Conservation (phyloP, 2,329 filamentous ascomycete species). For the Fusarium austroafricanum region DNA sequence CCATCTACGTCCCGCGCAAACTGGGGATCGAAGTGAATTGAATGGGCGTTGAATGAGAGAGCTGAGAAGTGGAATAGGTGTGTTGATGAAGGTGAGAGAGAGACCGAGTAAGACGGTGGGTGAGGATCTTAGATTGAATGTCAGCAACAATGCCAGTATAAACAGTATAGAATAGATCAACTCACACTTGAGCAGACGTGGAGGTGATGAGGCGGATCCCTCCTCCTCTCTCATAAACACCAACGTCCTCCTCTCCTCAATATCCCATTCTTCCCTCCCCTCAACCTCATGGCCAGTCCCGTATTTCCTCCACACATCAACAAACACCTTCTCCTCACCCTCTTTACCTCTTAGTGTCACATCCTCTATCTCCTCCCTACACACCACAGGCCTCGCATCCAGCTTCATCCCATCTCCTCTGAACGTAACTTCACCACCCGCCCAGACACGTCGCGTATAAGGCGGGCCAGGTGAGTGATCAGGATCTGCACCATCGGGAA, state of each 20-base stretch:
- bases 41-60: constrained; percentile 91
- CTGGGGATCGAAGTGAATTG: constrained; percentile 83
- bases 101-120: constrained; percentile 56
- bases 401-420: constrained; percentile 51
- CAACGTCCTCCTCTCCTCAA: constrained; percentile 62
- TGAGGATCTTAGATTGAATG: constrained; percentile 47
- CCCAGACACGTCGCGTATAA: constrained; percentile 87
- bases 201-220: constrained; percentile 11
- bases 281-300: constrained; percentile 43
- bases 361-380: constrained; percentile 59
- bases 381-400: constrained; percentile 55
- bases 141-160: background rate
- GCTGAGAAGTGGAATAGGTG: constrained; percentile 93
- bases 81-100: constrained; percentile 72
- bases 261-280: constrained; percentile 42
- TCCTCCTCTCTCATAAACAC: constrained; percentile 62
- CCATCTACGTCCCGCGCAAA: constrained; percentile 80
- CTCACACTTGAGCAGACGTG: constrained; percentile 48
- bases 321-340: constrained; percentile 60
- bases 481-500: constrained; percentile 86
- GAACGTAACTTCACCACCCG: constrained; percentile 78
- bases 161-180: background rate
- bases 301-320: constrained; percentile 63
- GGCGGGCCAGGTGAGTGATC: constrained; percentile 79
- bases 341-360: constrained; percentile 51